Evolutionary conservation across 2,329 filamentous ascomycete species (phyloP).

Genomic region (Sclerotinia subarctica): DNA sequence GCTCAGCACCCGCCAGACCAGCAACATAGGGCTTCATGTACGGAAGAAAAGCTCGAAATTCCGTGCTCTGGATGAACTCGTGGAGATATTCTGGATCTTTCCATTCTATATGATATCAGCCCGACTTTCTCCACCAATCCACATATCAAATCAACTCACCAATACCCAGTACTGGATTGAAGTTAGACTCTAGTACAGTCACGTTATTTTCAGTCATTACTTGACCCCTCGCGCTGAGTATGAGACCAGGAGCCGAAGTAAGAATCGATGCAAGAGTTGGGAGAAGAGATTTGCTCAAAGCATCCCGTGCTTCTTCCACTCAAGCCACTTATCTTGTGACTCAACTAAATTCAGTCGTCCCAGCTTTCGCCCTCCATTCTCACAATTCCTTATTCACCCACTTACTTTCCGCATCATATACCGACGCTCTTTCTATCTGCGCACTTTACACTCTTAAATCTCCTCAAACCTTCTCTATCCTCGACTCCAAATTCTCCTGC

Average conservation of each 20-base stretch:
- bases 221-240: neutral
- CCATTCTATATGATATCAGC: slow-evolving; percentile 6
- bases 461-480: slow-evolving; percentile 22
- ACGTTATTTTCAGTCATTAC: neutral
- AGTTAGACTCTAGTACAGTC: neutral
- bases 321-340: slow-evolving; percentile 23
- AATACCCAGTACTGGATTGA: neutral
- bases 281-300: neutral
- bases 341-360: slow-evolving; percentile 24
- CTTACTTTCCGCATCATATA: slow-evolving; percentile 23
- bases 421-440: slow-evolving; percentile 26
- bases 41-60: neutral
- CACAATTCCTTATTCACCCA: slow-evolving; percentile 29
- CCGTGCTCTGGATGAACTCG: neutral
- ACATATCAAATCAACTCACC: neutral
- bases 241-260: neutral
- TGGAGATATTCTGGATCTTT: neutral
- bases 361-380: slow-evolving; percentile 21
- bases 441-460: slow-evolving; percentile 26
- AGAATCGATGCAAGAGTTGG: neutral
- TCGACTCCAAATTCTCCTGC: slow-evolving; percentile 23
- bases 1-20: neutral
- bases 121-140: too few species aligned
- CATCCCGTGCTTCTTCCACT: neutral
- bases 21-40: neutral